Evolutionary conservation across 1,284 basidiomycete species (phyloP).

Genomic region (Earliella scabrosa): DNA sequence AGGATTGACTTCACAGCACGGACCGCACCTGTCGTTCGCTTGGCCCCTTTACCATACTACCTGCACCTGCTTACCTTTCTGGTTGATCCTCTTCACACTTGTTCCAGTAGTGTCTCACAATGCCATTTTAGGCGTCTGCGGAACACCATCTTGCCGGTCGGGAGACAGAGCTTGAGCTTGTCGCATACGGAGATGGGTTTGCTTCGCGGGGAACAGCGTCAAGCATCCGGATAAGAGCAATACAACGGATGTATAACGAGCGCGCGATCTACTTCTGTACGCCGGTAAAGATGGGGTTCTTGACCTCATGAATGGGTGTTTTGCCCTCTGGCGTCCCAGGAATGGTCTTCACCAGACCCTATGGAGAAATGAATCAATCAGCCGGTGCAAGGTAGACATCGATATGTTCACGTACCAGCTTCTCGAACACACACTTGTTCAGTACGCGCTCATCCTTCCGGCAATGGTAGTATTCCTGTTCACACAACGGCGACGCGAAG

Average conservation of each 20-base stretch:
- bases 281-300: slow-evolving; percentile 80
- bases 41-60: background rate
- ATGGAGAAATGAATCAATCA: background rate
- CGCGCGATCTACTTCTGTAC: slow-evolving; percentile 65
- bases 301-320: slow-evolving; percentile 89
- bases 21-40: slow-evolving; percentile 3
- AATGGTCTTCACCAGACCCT: slow-evolving; percentile 94
- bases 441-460: slow-evolving; percentile 89
- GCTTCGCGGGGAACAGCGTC: background rate
- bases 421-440: slow-evolving; percentile 97
- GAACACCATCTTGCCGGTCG: background rate
- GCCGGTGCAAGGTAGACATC: background rate
- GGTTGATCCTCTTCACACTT: background rate
- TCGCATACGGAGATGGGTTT: background rate
- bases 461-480: slow-evolving; percentile 89
- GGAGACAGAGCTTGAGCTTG: slow-evolving; percentile 5
- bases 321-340: slow-evolving; percentile 89
- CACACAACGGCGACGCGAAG: background rate
- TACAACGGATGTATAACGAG: slow-evolving; percentile 12
- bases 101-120: background rate
- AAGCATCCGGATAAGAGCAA: slow-evolving; percentile 4
- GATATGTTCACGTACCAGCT: slow-evolving; percentile 69
- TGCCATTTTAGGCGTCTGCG: too few relatives aligned
- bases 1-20: background rate
- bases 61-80: background rate